Conservation (phyloP, 257 asterid genomes). For the Mentha longifolia region DNA sequence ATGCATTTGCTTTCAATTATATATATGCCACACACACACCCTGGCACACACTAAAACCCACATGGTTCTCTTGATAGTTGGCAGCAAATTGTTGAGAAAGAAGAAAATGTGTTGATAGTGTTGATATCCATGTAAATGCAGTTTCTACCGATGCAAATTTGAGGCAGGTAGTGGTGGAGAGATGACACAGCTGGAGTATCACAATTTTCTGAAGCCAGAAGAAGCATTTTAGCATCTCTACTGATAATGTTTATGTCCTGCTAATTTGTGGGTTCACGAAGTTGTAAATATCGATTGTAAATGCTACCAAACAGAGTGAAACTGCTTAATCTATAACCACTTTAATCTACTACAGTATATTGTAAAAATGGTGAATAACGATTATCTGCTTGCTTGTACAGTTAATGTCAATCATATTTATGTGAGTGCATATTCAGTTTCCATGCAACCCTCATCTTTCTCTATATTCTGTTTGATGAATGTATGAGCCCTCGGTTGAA, state of each 20-base stretch:
- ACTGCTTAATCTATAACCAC: slow-evolving; percentile 23
- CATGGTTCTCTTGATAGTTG: not conserved
- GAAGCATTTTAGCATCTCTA: slow-evolving; percentile 46
- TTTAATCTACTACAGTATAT: not conserved
- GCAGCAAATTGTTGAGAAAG: not conserved
- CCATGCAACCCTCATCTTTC: not conserved
- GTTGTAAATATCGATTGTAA: slow-evolving; percentile 41
- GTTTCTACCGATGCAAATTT: slow-evolving; percentile 81
- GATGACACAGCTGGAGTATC: slow-evolving; percentile 86
- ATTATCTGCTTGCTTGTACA: slow-evolving; percentile 19
- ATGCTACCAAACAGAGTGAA: slow-evolving; percentile 29
- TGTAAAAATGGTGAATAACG: slow-evolving; percentile 1
- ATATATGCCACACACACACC: not conserved
- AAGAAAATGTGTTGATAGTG: not conserved
- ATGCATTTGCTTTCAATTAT: not conserved
- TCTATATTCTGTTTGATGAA: not conserved
- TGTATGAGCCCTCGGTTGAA: not conserved
- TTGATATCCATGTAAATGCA: slow-evolving; percentile 39
- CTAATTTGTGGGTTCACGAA: slow-evolving; percentile 29
- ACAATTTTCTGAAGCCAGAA: slow-evolving; percentile 75
- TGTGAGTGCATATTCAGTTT: not conserved
- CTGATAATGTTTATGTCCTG: slow-evolving; percentile 15
- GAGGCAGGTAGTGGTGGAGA: slow-evolving; percentile 78
- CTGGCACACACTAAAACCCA: not conserved
- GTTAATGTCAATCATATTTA: not conserved